These are phyloP conservation scores for Fennellomyces sp. DNA, from an alignment of 371 early-diverging fungal genomes.

Conservation along the genomic window DNA sequence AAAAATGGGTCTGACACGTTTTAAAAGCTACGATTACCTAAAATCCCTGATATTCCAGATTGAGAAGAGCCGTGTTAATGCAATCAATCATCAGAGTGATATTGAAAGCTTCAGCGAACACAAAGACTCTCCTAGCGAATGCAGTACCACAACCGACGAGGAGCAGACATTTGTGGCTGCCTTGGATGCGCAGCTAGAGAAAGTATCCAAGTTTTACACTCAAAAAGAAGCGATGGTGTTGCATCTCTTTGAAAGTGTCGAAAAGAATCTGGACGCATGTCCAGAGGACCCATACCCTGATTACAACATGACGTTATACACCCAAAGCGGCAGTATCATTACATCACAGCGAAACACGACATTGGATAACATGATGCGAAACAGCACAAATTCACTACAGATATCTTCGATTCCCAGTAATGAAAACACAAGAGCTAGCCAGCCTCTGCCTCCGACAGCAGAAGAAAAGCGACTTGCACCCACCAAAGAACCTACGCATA, in stretches of 20 bases:
- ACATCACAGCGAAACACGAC: not conserved
- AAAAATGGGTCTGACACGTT: too few species aligned
- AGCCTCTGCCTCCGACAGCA: too few species aligned
- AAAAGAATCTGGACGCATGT: not conserved
- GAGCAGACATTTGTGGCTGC: conserved; percentile 6
- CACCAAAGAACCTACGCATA: not conserved
- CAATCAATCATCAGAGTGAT: not conserved
- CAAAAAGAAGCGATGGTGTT: conserved; percentile 5
- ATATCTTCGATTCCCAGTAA: not conserved
- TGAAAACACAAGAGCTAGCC: not conserved
- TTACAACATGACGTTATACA: not conserved
- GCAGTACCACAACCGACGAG: not conserved
- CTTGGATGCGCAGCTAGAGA: conserved; percentile 19
- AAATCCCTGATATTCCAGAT: conserved; percentile 3
- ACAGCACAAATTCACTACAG: not conserved
- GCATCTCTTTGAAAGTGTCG: conserved; percentile 9
- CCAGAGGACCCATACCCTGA: conserved; percentile 10
- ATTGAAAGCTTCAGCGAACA: not conserved
- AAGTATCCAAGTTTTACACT: conserved; percentile 18
- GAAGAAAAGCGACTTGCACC: too few species aligned
- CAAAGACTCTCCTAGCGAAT: not conserved
- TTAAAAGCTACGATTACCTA: conserved; percentile 7
- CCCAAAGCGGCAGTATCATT: not conserved
- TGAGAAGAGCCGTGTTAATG: conserved; percentile 4
- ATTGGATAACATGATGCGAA: not conserved